Evolutionary conservation across 2,329 filamentous ascomycete genomes (phyloP), one percentile per base, ranked within the genome.

Genomic region (Ciborinia camelliae): DNA sequence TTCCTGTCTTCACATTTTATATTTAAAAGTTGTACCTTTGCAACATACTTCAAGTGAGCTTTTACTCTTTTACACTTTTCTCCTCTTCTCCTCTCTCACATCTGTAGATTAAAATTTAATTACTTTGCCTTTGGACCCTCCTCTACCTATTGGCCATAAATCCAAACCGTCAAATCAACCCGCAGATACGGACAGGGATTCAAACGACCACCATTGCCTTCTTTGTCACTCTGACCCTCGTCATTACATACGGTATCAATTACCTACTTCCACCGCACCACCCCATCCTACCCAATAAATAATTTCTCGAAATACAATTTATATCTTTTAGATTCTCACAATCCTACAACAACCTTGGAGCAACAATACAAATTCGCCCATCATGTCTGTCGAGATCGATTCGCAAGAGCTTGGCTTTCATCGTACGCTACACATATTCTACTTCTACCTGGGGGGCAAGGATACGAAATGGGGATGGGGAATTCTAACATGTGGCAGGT

Each of bases 361-460:
- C 15, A 35, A 45, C 47, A 47, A 41, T 39, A 39, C 37, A 54
- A 63, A 54, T 58, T 66, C 64, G 62, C 72, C 79, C 62, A 84
- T 75, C 80, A 98, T 98, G 95, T 96, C 94, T 73, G 90, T 99
- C 81, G 91, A 97, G 74, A 91, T 99, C 76, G 89, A 95, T 74
- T 95, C 94, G 67, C 79, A 86, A 72, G 95, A 98, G 85, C 87
- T 99, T 76, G 90, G 87, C 81, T 99, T 99, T 81, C 90, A 88
- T 80, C 90, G 95, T 98, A 84, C 75, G 90, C 52, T 84, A 68
- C 14, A 63, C 63, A 47, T 66, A 59, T 58, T 30, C 51, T 20
- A n/a, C 15, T 20, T 28, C 26, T 30, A 12, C 15, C 20, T 52
- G 28, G 26, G 18, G 32, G 15, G 14, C 32, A 28, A 63, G 66